Conservation (phyloP, 768 basidiomycete genomes). For the Sistotremastrum niveocremeum region DNA sequence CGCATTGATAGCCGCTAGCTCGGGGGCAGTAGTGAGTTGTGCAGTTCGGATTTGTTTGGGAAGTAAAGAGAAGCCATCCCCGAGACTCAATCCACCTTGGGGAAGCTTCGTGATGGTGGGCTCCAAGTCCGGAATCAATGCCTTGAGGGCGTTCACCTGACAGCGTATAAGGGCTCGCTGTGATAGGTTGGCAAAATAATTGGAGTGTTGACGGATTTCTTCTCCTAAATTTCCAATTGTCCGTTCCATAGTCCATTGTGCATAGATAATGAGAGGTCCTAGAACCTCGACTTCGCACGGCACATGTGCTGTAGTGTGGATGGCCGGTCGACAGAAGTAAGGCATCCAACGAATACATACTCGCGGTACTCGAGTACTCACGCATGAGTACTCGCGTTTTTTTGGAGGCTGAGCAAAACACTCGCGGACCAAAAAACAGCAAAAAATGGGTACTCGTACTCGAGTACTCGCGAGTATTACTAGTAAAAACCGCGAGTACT, state of each 20-base stretch:
- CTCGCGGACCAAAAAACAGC: too few relatives aligned
- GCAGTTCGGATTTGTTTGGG: conserved; percentile 4
- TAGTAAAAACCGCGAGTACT: too few relatives aligned
- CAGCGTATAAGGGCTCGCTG: conserved; percentile 10
- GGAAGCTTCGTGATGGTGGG: not conserved
- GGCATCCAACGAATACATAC: too few relatives aligned
- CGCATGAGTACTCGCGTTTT: too few relatives aligned
- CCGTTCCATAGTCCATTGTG: conserved; percentile 9
- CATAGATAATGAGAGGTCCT: not conserved
- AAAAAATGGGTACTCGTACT: too few relatives aligned
- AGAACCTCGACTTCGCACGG: not conserved
- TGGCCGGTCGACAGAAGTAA: too few relatives aligned
- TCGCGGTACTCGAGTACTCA: too few relatives aligned
- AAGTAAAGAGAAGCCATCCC: conserved; percentile 4
- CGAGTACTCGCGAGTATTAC: too few relatives aligned
- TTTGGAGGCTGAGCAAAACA: too few relatives aligned
- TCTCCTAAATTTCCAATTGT: conserved; percentile 17
- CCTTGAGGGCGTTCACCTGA: conserved; percentile 7
- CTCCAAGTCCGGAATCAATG: conserved; percentile 6
- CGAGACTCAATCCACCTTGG: conserved; percentile 3
- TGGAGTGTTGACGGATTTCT: conserved; percentile 14
- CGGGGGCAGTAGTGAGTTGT: conserved; percentile 7
- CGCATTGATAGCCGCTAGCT: not conserved
- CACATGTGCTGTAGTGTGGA: conserved; percentile 1
- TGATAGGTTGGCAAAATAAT: conserved; percentile 16